Conservation (phyloP, 140 eudicot species). For the Cichorium intybus region DNA sequence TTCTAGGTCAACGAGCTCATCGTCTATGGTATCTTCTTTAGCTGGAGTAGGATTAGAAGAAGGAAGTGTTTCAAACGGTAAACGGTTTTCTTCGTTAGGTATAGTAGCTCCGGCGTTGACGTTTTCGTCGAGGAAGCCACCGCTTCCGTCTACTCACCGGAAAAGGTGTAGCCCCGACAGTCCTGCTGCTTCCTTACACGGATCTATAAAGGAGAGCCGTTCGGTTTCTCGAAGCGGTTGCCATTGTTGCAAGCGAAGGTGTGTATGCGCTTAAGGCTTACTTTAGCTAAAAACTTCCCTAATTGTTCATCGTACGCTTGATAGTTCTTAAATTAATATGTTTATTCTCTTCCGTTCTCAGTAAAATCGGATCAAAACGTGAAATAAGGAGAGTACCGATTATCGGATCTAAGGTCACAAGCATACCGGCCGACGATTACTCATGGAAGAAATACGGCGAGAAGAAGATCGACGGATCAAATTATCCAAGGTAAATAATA, state of each 20-base stretch:
- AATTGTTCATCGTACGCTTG: constrained; percentile 6
- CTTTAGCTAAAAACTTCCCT: neutral
- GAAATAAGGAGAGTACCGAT: constrained; percentile 32
- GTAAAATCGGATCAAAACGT: constrained; percentile 41
- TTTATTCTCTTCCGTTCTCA: constrained; percentile 15
- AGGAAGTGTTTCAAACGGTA: constrained; percentile 59
- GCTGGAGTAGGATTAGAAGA: constrained; percentile 45
- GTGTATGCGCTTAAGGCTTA: neutral
- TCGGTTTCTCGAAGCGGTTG: constrained; percentile 37
- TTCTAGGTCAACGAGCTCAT: constrained; percentile 36
- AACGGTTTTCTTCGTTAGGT: constrained; percentile 29
- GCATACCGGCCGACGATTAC: constrained; percentile 51
- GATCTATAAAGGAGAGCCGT: constrained; percentile 21
- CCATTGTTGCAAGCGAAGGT: constrained; percentile 70
- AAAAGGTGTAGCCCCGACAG: constrained; percentile 47
- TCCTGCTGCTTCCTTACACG: constrained; percentile 11
- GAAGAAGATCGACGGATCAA: constrained; percentile 49
- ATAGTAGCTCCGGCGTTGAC: constrained; percentile 37
- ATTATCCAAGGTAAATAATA: constrained; percentile 44
- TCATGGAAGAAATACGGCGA: constrained; percentile 72
- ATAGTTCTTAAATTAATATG: neutral
- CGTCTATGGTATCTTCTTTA: constrained; percentile 37
- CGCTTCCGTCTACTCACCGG: constrained; percentile 44
- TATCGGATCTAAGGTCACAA: constrained; percentile 41
- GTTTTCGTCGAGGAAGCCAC: constrained; percentile 54